Evolutionary conservation across 805 yeast genomes (phyloP).

Genomic region (Suhomyces faveliae): DNA sequence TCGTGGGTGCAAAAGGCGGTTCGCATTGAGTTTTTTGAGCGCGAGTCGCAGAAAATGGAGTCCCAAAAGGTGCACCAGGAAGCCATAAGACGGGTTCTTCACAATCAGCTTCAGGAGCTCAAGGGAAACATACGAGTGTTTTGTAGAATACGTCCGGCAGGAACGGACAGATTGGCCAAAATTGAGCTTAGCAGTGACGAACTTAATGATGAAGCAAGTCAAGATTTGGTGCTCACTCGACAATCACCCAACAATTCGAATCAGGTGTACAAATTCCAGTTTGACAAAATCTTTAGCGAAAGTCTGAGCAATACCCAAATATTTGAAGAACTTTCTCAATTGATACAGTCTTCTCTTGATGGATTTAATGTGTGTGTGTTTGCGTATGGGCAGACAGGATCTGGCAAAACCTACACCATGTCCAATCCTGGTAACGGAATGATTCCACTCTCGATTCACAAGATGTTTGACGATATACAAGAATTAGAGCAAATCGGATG

Average conservation of each 20-base stretch:
- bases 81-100: slow-evolving; percentile 57
- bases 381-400: slow-evolving; percentile 93
- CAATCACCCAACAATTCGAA: slow-evolving; percentile 10
- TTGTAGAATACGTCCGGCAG: slow-evolving; percentile 62
- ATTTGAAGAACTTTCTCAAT: slow-evolving; percentile 81
- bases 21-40: slow-evolving; percentile 7
- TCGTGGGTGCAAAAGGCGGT: slow-evolving; percentile 6
- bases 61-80: slow-evolving; percentile 50
- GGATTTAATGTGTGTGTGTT: slow-evolving; percentile 91
- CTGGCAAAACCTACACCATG: slow-evolving; percentile 96
- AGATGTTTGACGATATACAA: slow-evolving; percentile 60
- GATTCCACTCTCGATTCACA: slow-evolving; percentile 71
- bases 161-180: slow-evolving; percentile 11
- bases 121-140: slow-evolving; percentile 92
- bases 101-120: slow-evolving; percentile 75
- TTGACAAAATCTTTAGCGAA: slow-evolving; percentile 74
- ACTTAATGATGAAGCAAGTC: slow-evolving; percentile 34
- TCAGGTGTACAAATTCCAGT: slow-evolving; percentile 47
- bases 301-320: slow-evolving; percentile 56
- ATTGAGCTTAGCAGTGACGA: slow-evolving; percentile 24
- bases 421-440: slow-evolving; percentile 67
- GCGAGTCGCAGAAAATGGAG: slow-evolving; percentile 14
- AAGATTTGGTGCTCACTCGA: slow-evolving; percentile 30
- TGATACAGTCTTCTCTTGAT: slow-evolving; percentile 74
- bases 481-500: slow-evolving; percentile 55